Conservation (phyloP, 495 filamentous ascomycete species). For the Tirmania nivea region DNA sequence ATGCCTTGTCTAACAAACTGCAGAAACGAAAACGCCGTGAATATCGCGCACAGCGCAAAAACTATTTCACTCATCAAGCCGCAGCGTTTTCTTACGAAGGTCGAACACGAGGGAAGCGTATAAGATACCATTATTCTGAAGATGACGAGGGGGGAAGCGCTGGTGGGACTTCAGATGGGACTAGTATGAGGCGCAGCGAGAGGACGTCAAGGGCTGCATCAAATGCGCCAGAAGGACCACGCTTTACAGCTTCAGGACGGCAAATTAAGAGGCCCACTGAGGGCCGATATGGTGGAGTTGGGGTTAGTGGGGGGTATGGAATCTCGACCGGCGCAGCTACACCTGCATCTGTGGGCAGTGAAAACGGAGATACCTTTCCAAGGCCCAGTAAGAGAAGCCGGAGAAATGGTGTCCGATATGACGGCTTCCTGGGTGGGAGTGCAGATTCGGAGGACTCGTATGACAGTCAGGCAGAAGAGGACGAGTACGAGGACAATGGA, state of each 20-base stretch:
- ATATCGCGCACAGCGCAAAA: conserved; percentile 67
- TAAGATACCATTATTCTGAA: conserved; percentile 88
- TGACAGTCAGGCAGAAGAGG: conserved; percentile 5
- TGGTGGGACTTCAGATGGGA: conserved; percentile 30
- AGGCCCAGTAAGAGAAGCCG: conserved; percentile 1
- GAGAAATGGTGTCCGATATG: conserved; percentile 1
- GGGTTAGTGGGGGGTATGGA: conserved; percentile 16
- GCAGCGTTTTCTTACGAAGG: conserved; percentile 91
- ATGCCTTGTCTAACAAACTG: conserved; percentile 17
- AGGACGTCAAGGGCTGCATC: not conserved
- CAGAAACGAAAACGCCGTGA: conserved; percentile 84
- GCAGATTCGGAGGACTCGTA: not conserved
- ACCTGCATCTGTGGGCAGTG: conserved; percentile 10
- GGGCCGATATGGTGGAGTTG: conserved; percentile 44
- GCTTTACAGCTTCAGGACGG: conserved; percentile 76
- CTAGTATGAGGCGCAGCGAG: conserved; percentile 8
- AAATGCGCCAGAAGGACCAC: conserved; percentile 33
- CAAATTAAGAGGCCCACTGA: conserved; percentile 45
- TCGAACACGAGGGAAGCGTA: conserved; percentile 79
- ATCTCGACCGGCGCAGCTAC: conserved; percentile 7
- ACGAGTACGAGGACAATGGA: conserved; percentile 32
- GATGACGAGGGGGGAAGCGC: conserved; percentile 67
- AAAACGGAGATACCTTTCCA: not conserved
- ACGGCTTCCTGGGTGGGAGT: conserved; percentile 1
- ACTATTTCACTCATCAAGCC: conserved; percentile 64